Percentiles rank a stretch among this genome's conserved stretches.
These are phyloP conservation scores for Ogataea paraovalis DNA, from an alignment of 805 yeast genomes.

Conservation along the genomic window DNA sequence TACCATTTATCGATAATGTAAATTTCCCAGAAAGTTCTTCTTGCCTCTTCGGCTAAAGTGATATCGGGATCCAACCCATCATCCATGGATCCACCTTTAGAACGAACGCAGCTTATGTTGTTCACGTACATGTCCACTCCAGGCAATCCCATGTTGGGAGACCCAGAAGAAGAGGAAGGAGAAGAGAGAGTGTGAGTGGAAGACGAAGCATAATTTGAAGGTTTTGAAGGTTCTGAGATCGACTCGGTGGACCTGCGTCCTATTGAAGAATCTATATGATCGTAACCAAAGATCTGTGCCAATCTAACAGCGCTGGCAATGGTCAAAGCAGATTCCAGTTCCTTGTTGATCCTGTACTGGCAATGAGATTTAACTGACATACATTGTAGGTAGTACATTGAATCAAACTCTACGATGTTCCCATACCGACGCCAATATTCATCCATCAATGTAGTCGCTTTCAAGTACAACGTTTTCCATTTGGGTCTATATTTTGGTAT, in stretches of 20 bases:
- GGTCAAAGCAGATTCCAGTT: slow-evolving; percentile 26
- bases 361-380: slow-evolving; percentile 22
- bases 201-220: neutral
- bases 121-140: neutral
- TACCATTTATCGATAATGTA: slow-evolving; percentile 30
- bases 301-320: slow-evolving; percentile 24
- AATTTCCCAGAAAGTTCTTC: slow-evolving; percentile 32
- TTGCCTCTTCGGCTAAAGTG: slow-evolving; percentile 26
- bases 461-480: slow-evolving; percentile 17
- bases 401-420: slow-evolving; percentile 14
- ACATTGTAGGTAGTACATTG: slow-evolving; percentile 25
- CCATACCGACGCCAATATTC: slow-evolving; percentile 17
- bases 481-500: slow-evolving; percentile 16
- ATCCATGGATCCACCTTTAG: slow-evolving; percentile 4
- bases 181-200: neutral
- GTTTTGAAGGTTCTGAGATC: too few species aligned
- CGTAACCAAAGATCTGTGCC: slow-evolving; percentile 28
- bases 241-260: neutral
- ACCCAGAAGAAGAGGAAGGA: too few species aligned
- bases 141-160: neutral
- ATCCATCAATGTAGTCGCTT: slow-evolving; percentile 12
- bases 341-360: slow-evolving; percentile 26
- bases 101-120: neutral
- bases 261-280: slow-evolving; percentile 26
- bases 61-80: slow-evolving; percentile 25